Base-by-base conservation (phyloP, 495 filamentous ascomycete species). In the Trichocladium uniseriatum region DNA sequence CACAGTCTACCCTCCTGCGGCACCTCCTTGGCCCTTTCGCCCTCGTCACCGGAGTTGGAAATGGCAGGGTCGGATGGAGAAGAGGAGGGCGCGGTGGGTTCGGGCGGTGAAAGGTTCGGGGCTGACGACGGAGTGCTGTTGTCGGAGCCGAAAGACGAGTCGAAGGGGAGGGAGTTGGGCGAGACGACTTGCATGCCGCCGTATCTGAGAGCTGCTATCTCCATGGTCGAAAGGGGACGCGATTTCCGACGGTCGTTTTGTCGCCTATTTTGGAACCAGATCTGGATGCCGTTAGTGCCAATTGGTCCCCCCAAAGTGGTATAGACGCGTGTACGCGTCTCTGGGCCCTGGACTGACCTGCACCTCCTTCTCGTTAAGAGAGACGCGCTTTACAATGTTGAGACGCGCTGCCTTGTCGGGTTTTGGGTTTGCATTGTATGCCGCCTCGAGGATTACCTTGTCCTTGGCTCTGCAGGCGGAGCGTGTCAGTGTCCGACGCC, bases 191-290 rank as follows among this genome's bases (percentile, higher is more conserved):
- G 73, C 57, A 76, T 71, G 45, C 72, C 71, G 50, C 76, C 78
- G 54, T 74, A 77, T 49, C 70, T 69, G 18, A 82, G 75, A 22
- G 75, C 77, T 11, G 79, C 72, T 22, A 94, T 77, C 65, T 95
- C 88, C 59, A 94, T 81, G 19, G 86, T 82, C 24, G 88, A 77
- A 16, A 95, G 73, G 21, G 92, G 92, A 52, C 87, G 84, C 45
- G 89, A 86, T 72, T 91, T 94, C 48, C 94, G 80, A 47, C 94
- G 80, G 59, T 89, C 83, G 68, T 89, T 94, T 63, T 99, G 94
- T 52, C 94, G 79, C 62, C 90, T 82, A 58, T 99, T 99, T 63
- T 97, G 94, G 68, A 99, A 99, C 94, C 94, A 99, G 57, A 99
- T 95, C 92, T 98, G 63, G 19, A 7, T 27, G 15, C 5, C 28